Percentiles rank a stretch among this genome's conserved stretches.
Conservation (phyloP, 371 early-diverging fungal species). For the Edhazardia aedis region DNA sequence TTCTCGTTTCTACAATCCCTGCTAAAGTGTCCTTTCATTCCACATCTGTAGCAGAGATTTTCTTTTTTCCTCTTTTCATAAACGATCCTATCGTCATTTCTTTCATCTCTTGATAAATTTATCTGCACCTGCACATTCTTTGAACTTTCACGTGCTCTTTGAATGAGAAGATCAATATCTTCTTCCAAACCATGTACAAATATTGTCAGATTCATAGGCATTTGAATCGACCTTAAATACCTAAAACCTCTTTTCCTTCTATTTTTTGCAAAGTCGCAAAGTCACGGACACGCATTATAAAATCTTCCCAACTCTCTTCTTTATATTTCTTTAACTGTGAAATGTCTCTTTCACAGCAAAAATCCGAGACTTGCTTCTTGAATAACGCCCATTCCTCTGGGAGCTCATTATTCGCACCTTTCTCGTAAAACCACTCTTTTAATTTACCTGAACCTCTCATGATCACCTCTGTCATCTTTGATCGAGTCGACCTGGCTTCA, state of each 20-base stretch:
- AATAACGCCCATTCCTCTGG: neutral
- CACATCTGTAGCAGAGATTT: neutral
- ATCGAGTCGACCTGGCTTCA: neutral
- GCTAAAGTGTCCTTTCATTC: neutral
- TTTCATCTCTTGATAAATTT: too few relatives aligned
- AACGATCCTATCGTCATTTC: too few relatives aligned
- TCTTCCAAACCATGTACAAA: too few relatives aligned
- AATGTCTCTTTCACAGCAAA: neutral
- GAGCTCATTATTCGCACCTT: neutral
- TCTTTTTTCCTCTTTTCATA: too few relatives aligned
- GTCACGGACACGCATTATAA: neutral
- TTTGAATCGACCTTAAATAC: too few relatives aligned
- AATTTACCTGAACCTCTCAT: neutral
- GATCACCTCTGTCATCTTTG: conserved; percentile 1
- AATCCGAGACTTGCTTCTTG: neutral
- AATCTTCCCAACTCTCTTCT: neutral
- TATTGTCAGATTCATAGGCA: too few relatives aligned
- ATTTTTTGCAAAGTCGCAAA: neutral
- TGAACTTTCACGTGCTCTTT: too few relatives aligned
- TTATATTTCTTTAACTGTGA: neutral
- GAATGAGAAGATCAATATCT: too few relatives aligned
- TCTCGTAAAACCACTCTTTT: neutral
- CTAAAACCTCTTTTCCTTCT: neutral
- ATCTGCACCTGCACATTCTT: too few relatives aligned
- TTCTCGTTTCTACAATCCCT: neutral